phyloP scores from a whole-genome alignment of 345 rosid genomes.

The Kandelia obovata region DNA sequence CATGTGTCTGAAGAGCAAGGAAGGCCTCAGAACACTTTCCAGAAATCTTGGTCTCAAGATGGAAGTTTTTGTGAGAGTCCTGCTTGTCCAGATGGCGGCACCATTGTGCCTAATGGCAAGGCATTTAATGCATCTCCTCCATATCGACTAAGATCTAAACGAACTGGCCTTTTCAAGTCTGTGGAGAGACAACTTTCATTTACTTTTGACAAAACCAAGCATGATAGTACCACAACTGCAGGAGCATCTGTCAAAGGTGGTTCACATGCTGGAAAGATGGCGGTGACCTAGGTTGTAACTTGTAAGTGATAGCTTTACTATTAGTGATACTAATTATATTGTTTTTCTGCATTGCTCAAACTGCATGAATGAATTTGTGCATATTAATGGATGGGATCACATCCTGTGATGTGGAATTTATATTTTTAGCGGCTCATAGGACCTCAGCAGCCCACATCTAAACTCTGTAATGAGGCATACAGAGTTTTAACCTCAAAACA shows the following conservation, averaged over 20 bases:
- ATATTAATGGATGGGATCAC: constrained; percentile 20
- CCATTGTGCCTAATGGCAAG: constrained; percentile 30
- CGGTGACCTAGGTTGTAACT: constrained; percentile 33
- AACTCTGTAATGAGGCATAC: no score
- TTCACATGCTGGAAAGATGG: constrained; percentile 29
- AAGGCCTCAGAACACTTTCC: constrained; percentile 25
- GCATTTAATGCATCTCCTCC: constrained; percentile 88
- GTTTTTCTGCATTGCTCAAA: background rate
- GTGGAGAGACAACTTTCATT: constrained; percentile 93
- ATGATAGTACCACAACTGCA: constrained; percentile 31
- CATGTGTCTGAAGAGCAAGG: constrained; percentile 29
- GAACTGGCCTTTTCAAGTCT: constrained; percentile 74
- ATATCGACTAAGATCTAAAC: constrained; percentile 72
- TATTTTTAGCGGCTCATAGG: no score
- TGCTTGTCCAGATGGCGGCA: constrained; percentile 27
- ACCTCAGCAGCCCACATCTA: no score
- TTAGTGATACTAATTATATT: background rate
- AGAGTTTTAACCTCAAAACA: no score
- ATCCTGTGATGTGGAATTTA: background rate
- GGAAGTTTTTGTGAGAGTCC: constrained; percentile 37
- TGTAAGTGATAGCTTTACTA: constrained; percentile 37
- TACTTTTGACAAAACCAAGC: constrained; percentile 41
- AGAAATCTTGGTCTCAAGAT: constrained; percentile 32
- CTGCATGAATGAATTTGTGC: background rate
- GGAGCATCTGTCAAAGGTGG: constrained; percentile 33